phyloP scores from a whole-genome alignment of 441 rosid species.

The Cnidoscolus chayamansa region DNA sequence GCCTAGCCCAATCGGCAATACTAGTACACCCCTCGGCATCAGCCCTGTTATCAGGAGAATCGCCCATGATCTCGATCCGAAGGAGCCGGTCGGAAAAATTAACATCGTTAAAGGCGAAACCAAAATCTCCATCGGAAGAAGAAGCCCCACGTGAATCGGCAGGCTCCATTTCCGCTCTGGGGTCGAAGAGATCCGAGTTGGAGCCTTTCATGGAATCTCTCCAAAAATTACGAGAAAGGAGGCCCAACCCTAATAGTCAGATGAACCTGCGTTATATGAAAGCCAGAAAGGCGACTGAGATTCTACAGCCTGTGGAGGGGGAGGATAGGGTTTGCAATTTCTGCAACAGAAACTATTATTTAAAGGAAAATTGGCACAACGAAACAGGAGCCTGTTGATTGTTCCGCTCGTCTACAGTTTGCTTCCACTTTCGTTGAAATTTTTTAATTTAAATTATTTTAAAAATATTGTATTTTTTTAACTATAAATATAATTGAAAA shows the following conservation, averaged over 20 bases:
- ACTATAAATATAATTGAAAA: no score
- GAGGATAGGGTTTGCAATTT: background rate
- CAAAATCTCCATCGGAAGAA: constrained; percentile 71
- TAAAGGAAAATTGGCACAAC: background rate
- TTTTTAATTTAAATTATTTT: no score
- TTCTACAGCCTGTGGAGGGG: background rate
- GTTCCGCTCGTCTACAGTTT: background rate
- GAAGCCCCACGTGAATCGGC: constrained; percentile 42
- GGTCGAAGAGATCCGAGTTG: constrained; percentile 77
- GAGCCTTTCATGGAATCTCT: constrained; percentile 40
- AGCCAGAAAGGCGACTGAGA: background rate
- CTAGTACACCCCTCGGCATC: constrained; percentile 65
- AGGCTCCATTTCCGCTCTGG: constrained; percentile 69
- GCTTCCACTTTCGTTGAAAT: background rate
- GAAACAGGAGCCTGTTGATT: constrained; percentile 1
- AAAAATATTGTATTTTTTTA: no score
- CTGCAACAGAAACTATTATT: background rate
- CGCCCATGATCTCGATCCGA: constrained; percentile 83
- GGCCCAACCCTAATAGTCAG: constrained; percentile 26
- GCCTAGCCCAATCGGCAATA: constrained; percentile 86
- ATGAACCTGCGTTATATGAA: constrained; percentile 16
- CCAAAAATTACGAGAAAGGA: background rate
- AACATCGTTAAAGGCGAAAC: constrained; percentile 88
- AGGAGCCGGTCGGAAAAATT: constrained; percentile 90
- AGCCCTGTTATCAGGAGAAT: constrained; percentile 40